Percentiles rank a stretch among this genome's conserved stretches.
Conservation (phyloP, 345 rosid species). For the Turnera subulata region DNA sequence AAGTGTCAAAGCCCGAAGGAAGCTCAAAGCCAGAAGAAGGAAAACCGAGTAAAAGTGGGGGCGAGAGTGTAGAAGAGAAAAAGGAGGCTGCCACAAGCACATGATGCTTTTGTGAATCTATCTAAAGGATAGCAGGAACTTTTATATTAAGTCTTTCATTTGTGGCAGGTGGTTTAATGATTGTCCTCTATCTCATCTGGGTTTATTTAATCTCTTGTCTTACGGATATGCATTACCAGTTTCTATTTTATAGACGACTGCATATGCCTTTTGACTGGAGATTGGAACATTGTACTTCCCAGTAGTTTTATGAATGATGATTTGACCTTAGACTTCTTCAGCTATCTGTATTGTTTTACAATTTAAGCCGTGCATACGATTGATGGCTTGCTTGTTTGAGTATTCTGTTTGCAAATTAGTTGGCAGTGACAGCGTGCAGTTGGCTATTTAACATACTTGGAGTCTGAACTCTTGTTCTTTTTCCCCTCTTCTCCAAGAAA, state of each 20-base stretch:
- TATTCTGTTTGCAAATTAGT: too few relatives aligned
- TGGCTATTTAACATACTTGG: too few relatives aligned
- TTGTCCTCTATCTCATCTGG: neutral
- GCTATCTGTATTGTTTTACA: too few relatives aligned
- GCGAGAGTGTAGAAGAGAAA: constrained; percentile 3
- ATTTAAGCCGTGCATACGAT: too few relatives aligned
- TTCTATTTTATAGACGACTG: neutral
- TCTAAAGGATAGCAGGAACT: too few relatives aligned
- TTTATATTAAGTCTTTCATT: neutral
- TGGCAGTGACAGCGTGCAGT: too few relatives aligned
- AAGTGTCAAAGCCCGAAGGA: constrained; percentile 16
- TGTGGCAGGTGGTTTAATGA: constrained; percentile 5
- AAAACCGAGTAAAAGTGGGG: neutral
- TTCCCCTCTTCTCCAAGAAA: too few relatives aligned
- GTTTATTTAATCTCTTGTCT: neutral
- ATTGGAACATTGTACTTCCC: constrained; percentile 12
- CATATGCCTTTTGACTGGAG: neutral
- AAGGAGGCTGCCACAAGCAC: constrained; percentile 12
- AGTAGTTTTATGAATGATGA: neutral
- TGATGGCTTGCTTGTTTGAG: too few relatives aligned
- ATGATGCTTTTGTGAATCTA: neutral
- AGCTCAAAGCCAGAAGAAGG: constrained; percentile 4
- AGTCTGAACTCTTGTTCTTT: too few relatives aligned
- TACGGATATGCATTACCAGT: neutral
- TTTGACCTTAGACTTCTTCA: neutral